A percentile compares a stretch with the other conserved stretches of the same genome.
Conservation (phyloP, 106 monocot species). For the Dendrobium huoshanense region DNA sequence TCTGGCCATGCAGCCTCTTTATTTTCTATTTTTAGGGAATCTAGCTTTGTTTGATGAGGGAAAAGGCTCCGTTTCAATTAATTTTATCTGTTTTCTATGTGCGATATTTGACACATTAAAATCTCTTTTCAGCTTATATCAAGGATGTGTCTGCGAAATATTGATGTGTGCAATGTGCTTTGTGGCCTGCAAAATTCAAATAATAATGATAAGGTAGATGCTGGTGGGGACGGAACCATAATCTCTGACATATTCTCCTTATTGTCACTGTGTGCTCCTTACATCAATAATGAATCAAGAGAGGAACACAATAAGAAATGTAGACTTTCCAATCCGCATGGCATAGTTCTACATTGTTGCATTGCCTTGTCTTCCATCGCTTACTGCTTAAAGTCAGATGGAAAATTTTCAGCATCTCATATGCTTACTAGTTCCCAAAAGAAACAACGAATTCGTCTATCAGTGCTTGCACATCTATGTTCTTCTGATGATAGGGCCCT, state of each 20-base stretch:
- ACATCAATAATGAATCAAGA: constrained; percentile 69
- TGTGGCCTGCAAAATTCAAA: constrained; percentile 38
- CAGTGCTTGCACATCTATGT: constrained; percentile 70
- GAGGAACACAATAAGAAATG: constrained; percentile 52
- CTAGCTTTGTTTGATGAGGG: not conserved
- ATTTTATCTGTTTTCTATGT: not conserved
- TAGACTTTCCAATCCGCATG: constrained; percentile 74
- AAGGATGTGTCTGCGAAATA: constrained; percentile 51
- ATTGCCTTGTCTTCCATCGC: constrained; percentile 69
- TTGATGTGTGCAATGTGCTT: constrained; percentile 43
- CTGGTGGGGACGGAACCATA: constrained; percentile 72
- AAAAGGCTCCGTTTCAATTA: not conserved
- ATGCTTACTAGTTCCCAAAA: constrained; percentile 73
- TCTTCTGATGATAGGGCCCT: constrained; percentile 49
- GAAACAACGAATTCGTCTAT: constrained; percentile 70
- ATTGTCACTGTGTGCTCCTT: constrained; percentile 54
- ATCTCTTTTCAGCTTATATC: constrained; percentile 70
- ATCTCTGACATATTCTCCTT: constrained; percentile 73
- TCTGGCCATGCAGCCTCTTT: too few relatives aligned
- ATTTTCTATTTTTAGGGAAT: not conserved
- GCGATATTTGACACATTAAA: not conserved
- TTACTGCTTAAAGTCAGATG: constrained; percentile 35
- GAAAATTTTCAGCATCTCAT: constrained; percentile 36
- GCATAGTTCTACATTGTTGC: constrained; percentile 76
- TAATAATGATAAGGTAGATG: constrained; percentile 34